Evolutionary conservation across 2,329 filamentous ascomycete species (phyloP).

Genomic region (Sporothrix schenckii): DNA sequence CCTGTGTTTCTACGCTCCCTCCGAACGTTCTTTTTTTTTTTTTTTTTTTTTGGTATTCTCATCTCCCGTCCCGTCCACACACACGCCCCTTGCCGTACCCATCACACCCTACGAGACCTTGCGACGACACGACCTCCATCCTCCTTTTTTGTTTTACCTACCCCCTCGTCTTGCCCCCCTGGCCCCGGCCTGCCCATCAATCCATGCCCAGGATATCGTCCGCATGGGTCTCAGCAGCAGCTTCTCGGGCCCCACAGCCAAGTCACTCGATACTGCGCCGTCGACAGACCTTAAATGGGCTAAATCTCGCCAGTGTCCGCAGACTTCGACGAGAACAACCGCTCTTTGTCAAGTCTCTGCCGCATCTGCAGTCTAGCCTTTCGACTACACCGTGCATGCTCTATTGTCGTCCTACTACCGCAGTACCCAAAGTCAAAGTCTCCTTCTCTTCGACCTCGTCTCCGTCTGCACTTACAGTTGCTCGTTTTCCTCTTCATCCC

Average conservation of each 20-base stretch:
- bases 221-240: conserved; percentile 14
- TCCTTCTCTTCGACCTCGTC: not conserved
- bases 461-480: not conserved
- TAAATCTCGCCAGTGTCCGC: conserved; percentile 32
- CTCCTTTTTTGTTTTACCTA: conserved; percentile 16
- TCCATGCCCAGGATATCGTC: conserved; percentile 25
- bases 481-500: not conserved
- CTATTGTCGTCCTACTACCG: conserved; percentile 2
- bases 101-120: conserved; percentile 19
- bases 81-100: conserved; percentile 15
- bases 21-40: conserved; percentile 24
- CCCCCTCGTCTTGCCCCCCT: conserved; percentile 28
- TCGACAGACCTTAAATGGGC: conserved; percentile 35
- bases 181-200: conserved; percentile 8
- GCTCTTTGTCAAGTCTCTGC: conserved; percentile 23
- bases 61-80: not conserved
- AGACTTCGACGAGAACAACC: conserved; percentile 4
- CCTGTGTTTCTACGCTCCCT: conserved; percentile 19
- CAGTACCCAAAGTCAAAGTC: not conserved
- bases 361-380: conserved; percentile 3
- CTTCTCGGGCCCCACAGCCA: conserved; percentile 27
- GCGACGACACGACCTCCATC: not conserved
- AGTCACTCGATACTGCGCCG: conserved; percentile 32
- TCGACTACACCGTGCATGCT: conserved; percentile 24
- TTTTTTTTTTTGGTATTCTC: conserved; percentile 30